phyloP scores from a whole-genome alignment of 2,329 filamentous ascomycete species.

The Grosmannia huntii region DNA sequence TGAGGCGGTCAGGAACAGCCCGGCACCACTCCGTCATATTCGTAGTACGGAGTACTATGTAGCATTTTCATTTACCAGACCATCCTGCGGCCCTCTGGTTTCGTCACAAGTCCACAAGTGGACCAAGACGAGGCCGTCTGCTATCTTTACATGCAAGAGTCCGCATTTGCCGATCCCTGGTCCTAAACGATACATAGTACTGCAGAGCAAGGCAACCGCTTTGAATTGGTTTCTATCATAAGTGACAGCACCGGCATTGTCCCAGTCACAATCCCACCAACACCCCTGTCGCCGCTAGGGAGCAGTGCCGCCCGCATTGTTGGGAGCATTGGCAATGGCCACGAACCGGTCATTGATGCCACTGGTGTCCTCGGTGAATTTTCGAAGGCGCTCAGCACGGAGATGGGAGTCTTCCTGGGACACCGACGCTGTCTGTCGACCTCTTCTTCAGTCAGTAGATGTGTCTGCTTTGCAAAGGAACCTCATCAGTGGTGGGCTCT shows the following conservation, averaged over 20 bases:
- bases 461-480: too few relatives aligned
- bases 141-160: too few relatives aligned
- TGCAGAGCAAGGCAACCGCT: not conserved
- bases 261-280: too few relatives aligned
- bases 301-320: not conserved
- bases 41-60: too few relatives aligned
- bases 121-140: not conserved
- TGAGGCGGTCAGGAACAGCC: not conserved
- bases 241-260: not conserved
- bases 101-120: not conserved
- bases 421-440: not conserved
- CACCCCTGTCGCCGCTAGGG: not conserved
- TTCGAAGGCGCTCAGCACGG: not conserved
- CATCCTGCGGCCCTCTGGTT: not conserved
- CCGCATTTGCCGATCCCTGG: not conserved
- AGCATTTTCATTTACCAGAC: too few relatives aligned
- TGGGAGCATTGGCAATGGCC: not conserved
- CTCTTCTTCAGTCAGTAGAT: not conserved
- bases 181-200: not conserved
- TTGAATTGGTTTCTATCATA: not conserved
- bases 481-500: not conserved
- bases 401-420: not conserved
- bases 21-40: too few relatives aligned
- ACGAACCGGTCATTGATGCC: not conserved
- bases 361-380: not conserved